Evolutionary conservation across 306 rosid species (phyloP).

Genomic region (Prosopis cineraria): DNA sequence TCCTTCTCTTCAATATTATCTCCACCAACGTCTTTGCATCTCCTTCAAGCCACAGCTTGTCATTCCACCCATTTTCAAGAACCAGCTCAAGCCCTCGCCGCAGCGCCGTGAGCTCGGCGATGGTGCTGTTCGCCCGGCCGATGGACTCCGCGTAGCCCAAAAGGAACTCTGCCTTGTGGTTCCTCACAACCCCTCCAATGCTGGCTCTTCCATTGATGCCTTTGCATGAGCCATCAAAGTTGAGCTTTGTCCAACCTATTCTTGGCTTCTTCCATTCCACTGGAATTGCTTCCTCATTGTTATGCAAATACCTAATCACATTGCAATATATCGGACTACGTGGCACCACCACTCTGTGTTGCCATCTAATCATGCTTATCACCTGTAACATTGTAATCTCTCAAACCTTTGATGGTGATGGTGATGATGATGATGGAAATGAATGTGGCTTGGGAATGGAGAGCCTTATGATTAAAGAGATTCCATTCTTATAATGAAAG

Average conservation of each 20-base stretch:
- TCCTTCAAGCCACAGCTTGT: constrained; percentile 75
- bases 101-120: constrained; percentile 63
- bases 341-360: constrained; percentile 32
- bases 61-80: constrained; percentile 69
- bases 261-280: constrained; percentile 75
- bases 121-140: constrained; percentile 61
- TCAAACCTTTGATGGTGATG: background rate
- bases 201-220: constrained; percentile 49
- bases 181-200: constrained; percentile 71
- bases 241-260: constrained; percentile 68
- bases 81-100: constrained; percentile 69
- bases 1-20: constrained; percentile 42
- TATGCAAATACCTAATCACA: constrained; percentile 43
- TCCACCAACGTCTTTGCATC: constrained; percentile 69
- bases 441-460: background rate
- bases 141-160: constrained; percentile 75
- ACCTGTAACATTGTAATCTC: constrained; percentile 40
- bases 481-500: constrained; percentile 4
- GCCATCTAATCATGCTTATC: constrained; percentile 42
- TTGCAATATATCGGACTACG: constrained; percentile 33
- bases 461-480: background rate
- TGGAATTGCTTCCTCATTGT: constrained; percentile 56
- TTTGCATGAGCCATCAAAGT: constrained; percentile 73
- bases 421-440: too few relatives aligned
- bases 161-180: constrained; percentile 69